phyloP scores from a whole-genome alignment of 1,139 yeast species.

The Kodamaea alishanica region DNA sequence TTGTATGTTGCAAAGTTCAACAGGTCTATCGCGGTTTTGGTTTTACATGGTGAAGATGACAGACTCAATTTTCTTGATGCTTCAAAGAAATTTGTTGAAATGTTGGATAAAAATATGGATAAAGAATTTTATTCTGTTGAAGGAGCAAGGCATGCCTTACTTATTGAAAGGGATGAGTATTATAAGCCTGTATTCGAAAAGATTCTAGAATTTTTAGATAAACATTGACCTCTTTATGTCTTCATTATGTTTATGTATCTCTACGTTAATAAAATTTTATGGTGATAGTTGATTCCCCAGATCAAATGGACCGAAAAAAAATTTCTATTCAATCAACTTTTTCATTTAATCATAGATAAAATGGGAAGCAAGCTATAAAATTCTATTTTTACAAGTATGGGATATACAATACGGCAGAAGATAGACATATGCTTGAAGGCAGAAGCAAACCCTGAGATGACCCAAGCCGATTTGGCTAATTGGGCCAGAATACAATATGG shows the following conservation, averaged over 20 bases:
- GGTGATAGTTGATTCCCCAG: too few relatives aligned
- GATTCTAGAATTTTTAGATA: slow-evolving; percentile 36
- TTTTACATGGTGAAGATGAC: slow-evolving; percentile 37
- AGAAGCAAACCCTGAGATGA: slow-evolving; percentile 63
- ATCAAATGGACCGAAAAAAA: too few relatives aligned
- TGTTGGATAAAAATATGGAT: slow-evolving; percentile 28
- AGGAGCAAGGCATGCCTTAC: slow-evolving; percentile 44
- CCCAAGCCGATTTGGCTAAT: slow-evolving; percentile 60
- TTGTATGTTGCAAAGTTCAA: slow-evolving; percentile 41
- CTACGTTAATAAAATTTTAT: too few relatives aligned
- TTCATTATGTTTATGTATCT: too few relatives aligned
- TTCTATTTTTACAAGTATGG: slow-evolving; percentile 31
- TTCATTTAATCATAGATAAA: too few relatives aligned
- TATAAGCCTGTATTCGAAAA: slow-evolving; percentile 31
- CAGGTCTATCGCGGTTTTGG: slow-evolving; percentile 34
- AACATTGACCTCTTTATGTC: too few relatives aligned
- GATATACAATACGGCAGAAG: slow-evolving; percentile 59
- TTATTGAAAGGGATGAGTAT: slow-evolving; percentile 41
- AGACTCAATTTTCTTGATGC: slow-evolving; percentile 54
- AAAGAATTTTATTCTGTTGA: slow-evolving; percentile 26
- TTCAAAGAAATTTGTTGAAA: slow-evolving; percentile 43
- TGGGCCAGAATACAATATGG: slow-evolving; percentile 62
- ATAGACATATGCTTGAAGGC: slow-evolving; percentile 66
- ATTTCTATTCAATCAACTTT: too few relatives aligned
- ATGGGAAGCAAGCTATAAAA: too few relatives aligned